These are phyloP conservation scores for Quercus robur DNA, from an alignment of 306 rosid genomes.

Conservation along the genomic window DNA sequence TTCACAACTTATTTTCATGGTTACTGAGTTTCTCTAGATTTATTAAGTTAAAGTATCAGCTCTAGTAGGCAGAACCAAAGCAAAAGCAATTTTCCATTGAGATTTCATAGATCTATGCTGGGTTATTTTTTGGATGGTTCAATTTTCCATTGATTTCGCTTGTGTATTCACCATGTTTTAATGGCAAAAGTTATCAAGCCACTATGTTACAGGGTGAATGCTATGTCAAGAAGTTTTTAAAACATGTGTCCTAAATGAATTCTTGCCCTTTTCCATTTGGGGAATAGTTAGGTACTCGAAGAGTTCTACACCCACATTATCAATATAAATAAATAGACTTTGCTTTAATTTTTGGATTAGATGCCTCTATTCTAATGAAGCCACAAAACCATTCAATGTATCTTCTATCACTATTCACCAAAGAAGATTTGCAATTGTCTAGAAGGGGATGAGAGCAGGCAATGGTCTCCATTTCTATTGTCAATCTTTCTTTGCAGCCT, in stretches of 20 bases:
- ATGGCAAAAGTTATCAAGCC: not conserved
- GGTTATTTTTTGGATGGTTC: not conserved
- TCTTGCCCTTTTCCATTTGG: not conserved
- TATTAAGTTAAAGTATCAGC: not conserved
- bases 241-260: not conserved
- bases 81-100: not conserved
- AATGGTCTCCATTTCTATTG: not conserved
- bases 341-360: too few species aligned
- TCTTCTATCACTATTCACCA: not conserved
- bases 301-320: too few species aligned
- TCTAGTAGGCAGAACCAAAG: not conserved
- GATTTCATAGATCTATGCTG: not conserved
- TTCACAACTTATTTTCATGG: constrained; percentile 49
- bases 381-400: not conserved
- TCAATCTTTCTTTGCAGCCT: too few species aligned
- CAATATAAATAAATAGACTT: too few species aligned
- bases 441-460: not conserved
- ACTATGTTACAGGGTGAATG: not conserved
- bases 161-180: not conserved
- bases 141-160: not conserved
- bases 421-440: not conserved
- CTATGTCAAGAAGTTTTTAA: not conserved
- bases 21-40: constrained; percentile 62
- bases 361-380: too few species aligned
- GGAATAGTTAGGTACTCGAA: too few species aligned